Percentiles rank a stretch among this genome's conserved stretches.
Evolutionary conservation across 495 filamentous ascomycete species (phyloP).

Genomic region (Penicillium flavigenum): DNA sequence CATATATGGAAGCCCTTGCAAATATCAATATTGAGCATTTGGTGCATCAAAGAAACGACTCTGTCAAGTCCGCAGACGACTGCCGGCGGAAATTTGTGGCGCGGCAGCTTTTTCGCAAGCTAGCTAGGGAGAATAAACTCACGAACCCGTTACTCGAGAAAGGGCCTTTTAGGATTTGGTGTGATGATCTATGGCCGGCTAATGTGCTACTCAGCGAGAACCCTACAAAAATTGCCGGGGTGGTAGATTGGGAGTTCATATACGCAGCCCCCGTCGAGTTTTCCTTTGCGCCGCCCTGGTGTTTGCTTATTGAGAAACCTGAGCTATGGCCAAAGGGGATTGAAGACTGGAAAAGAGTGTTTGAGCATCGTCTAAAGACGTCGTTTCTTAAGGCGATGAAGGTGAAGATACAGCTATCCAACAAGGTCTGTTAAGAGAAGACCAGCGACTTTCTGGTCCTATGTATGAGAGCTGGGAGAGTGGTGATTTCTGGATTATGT

Average conservation of each 20-base stretch:
- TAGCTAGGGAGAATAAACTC: constrained; percentile 28
- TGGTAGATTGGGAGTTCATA: constrained; percentile 20
- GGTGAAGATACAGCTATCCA: not conserved
- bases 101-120: constrained; percentile 35
- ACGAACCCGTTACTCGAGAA: constrained; percentile 5
- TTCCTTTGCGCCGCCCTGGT: constrained; percentile 15
- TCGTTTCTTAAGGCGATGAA: not conserved
- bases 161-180: constrained; percentile 31
- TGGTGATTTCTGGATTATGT: not conserved
- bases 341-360: not conserved
- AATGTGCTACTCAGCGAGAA: constrained; percentile 28
- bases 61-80: constrained; percentile 35
- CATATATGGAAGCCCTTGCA: not conserved
- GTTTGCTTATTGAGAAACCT: constrained; percentile 13
- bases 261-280: constrained; percentile 19
- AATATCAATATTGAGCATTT: not conserved
- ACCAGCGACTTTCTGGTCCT: not conserved
- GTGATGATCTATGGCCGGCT: constrained; percentile 29
- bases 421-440: not conserved
- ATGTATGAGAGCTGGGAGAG: not conserved
- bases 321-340: constrained; percentile 5
- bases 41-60: constrained; percentile 5
- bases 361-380: not conserved
- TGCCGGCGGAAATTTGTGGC: constrained; percentile 43
- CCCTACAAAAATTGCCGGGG: constrained; percentile 4